Evolutionary conservation across 164 flowering plant genomes (phyloP), one percentile per base, ranked within the genome.

Genomic region (Paratinospora sagittata): DNA sequence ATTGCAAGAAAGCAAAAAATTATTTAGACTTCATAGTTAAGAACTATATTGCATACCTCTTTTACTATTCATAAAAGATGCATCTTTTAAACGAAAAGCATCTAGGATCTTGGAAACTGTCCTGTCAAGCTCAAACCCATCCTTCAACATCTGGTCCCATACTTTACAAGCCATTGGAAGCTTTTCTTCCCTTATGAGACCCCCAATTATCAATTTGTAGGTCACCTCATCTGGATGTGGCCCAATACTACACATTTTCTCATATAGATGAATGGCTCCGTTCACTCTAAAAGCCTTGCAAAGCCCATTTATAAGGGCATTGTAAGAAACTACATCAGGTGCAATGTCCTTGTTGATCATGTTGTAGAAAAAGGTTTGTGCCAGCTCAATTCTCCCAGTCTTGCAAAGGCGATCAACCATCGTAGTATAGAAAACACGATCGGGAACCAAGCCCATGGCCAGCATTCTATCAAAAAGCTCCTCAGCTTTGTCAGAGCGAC

Each of bases 141-240:
- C 89, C 74, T 89, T 95, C 98, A 96, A 91, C 99, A 96, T 96
- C 75, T 85, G 82, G 81, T 93, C 95, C 97, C 99, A 96, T 47
- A 93, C 77, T 62, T 52, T 77, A 82, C 90, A 84, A 76, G 98
- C 98, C 65, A 67, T 39, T 55, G 84, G 72, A 72, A 91, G 75
- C 79, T 87, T 86, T 27, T 83, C 79, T 78, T 87, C 95, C 71
- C 70, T 73, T 76, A 93, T 52, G 30, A 93, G 92, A 41, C 93
- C 99, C 72, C 82, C 76, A 74, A 96, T 87, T 43, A 96, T 81
- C 81, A 90, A 77, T 60, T 89, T 91, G 77, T 83, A 93, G 61
- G 98, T 93, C 69, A 87, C 83, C 77, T 85, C 93, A 82, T 96
- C 97, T 21, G 99, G 97, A 79, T 52, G 41, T 9, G 68, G 72